phyloP scores from a whole-genome alignment of 2,329 filamentous ascomycete species.

The Arthrobotrys entomopaga region DNA sequence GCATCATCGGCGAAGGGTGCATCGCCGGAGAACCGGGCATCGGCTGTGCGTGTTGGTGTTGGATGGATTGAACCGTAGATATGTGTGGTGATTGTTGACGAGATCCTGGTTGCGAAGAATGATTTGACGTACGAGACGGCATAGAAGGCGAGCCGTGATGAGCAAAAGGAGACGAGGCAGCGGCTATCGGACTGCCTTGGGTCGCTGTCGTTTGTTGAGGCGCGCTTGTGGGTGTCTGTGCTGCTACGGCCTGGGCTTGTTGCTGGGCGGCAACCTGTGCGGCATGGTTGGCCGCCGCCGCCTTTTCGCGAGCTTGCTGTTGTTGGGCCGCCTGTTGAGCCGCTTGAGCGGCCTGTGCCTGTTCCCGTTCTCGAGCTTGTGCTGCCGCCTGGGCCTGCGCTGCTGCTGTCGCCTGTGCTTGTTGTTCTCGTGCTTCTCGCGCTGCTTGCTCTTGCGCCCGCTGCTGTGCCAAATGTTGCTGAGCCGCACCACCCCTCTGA shows the following conservation, averaged over 20 bases:
- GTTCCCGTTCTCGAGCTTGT: slow-evolving; percentile 31
- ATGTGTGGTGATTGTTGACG: slow-evolving; percentile 54
- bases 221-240: slow-evolving; percentile 50
- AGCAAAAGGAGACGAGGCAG: slow-evolving; percentile 41
- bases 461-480: slow-evolving; percentile 65
- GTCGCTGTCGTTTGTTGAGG: slow-evolving; percentile 48
- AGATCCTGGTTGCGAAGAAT: slow-evolving; percentile 53
- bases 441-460: slow-evolving; percentile 63
- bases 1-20: slow-evolving; percentile 54
- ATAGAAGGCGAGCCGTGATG: slow-evolving; percentile 50
- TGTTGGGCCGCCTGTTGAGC: slow-evolving; percentile 34
- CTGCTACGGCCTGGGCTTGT: slow-evolving; percentile 22
- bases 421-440: slow-evolving; percentile 66
- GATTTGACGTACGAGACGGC: slow-evolving; percentile 39
- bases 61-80: slow-evolving; percentile 46
- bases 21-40: slow-evolving; percentile 52
- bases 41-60: slow-evolving; percentile 47
- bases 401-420: slow-evolving; percentile 63
- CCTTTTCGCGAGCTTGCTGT: slow-evolving; percentile 47
- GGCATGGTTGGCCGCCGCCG: slow-evolving; percentile 19
- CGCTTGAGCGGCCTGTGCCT: slow-evolving; percentile 14
- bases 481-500: slow-evolving; percentile 58
- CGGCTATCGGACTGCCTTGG: slow-evolving; percentile 52
- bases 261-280: slow-evolving; percentile 34
- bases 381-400: slow-evolving; percentile 43